Evolutionary conservation across 2,329 filamentous ascomycete genomes (phyloP), one percentile per base, ranked within the genome.

Genomic region (Alternaria ventricosa): DNA sequence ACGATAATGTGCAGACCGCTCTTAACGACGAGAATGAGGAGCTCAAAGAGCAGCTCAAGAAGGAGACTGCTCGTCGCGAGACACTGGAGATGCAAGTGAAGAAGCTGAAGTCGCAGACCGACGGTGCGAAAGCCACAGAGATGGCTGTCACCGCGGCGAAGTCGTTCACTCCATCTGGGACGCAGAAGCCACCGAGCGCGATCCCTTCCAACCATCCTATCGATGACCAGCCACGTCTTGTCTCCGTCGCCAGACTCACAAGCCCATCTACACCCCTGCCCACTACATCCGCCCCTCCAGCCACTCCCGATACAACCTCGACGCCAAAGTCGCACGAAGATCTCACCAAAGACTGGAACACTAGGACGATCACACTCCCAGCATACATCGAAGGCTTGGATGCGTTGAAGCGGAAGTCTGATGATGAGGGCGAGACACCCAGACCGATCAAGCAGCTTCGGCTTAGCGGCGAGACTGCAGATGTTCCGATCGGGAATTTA

Each of bases 401-500:
- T 11, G 47, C 11, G 12, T 7, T 50, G 1, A 51, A 51, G 47
- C 47, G 47, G 1, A 51, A 33, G 27, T 27, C 27, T 22, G 18
- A 22, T 1, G 27, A 33, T 3, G 9, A 2, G 9, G 18, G 4
- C 5, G 47, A 33, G 27, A 51, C 27, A 13, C 27, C 27, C 18
- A 22, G 47, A 15, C 47, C 27, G 9, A 5, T 33, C 7, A 51
- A 51, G 1, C 30, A 51, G 18, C 18, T 15, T 9, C 8, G 27
- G 11, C 7, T 13, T n/a, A 20, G n/a, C 11, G n/a, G 27, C n/a
- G 25, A 49, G 15, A 49, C 1, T 0, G 1, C n/a, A 2, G 23
- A 23, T 2, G 0, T 11, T 18, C 15, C 25, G 0, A 5, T 3
- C 1, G 46, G 10, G 6, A 30, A 13, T 3, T 1, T 51, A 6